Conservation (phyloP, 176 grass and related monocot genomes). For the bread wheat (Triticum aestivum) region IWGSC_CS_RefSeq_v2.1 NC_057806.1:479308101-479308600, state of each 20-base stretch:
- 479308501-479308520: neutral
- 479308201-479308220: neutral
- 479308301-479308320: neutral
- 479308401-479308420: neutral
- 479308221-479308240: neutral
- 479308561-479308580: neutral
- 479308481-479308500: neutral
- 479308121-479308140: neutral
- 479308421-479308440: neutral
- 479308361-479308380: neutral
- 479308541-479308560: conserved; percentile 2
- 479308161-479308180: neutral
- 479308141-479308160: neutral
- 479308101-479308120: neutral
- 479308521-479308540: neutral
- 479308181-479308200: neutral
- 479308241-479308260: neutral
- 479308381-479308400: neutral
- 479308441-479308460: neutral
- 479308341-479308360: neutral
- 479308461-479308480: neutral
- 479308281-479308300: neutral
- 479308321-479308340: neutral
- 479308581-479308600: neutral
- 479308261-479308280: neutral